phyloP scores from a whole-genome alignment of 148 eudicot species.

The Oxyria digyna region DNA sequence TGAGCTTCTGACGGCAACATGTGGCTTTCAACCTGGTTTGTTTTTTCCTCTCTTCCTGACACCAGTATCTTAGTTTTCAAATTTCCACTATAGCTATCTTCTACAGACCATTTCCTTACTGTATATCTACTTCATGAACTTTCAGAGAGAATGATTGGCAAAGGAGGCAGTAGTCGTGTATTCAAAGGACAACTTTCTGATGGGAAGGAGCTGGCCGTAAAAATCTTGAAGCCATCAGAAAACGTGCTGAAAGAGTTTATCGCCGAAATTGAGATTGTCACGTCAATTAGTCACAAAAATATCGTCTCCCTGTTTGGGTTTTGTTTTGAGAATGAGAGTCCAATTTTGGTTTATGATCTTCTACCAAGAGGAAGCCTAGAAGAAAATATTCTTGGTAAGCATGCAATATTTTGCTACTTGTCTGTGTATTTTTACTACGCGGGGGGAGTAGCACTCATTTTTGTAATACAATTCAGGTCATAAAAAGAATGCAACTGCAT shows the following conservation, averaged over 20 bases:
- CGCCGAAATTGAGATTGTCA: slow-evolving; percentile 71
- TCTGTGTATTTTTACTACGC: neutral
- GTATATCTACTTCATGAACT: neutral
- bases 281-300: slow-evolving; percentile 71
- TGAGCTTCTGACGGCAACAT: slow-evolving; percentile 62
- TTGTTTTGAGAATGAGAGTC: slow-evolving; percentile 53
- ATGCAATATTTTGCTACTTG: neutral
- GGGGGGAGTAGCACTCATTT: neutral
- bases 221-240: slow-evolving; percentile 68
- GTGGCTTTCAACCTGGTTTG: slow-evolving; percentile 57
- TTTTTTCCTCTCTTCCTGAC: slow-evolving; percentile 6
- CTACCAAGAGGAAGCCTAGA: slow-evolving; percentile 82
- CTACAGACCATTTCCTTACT: neutral
- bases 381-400: slow-evolving; percentile 71
- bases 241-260: slow-evolving; percentile 55
- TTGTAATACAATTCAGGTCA: slow-evolving; percentile 29
- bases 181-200: slow-evolving; percentile 63
- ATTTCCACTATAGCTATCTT: neutral
- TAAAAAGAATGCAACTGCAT: slow-evolving; percentile 26
- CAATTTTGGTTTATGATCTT: slow-evolving; percentile 67
- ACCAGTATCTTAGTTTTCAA: neutral
- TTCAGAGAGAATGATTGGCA: slow-evolving; percentile 70
- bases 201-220: slow-evolving; percentile 80
- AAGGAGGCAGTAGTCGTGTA: slow-evolving; percentile 84
- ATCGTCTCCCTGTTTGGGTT: slow-evolving; percentile 66